Base-by-base conservation (phyloP, 108 stramenopile genomes). In the Nitzschia inconspicua region DNA sequence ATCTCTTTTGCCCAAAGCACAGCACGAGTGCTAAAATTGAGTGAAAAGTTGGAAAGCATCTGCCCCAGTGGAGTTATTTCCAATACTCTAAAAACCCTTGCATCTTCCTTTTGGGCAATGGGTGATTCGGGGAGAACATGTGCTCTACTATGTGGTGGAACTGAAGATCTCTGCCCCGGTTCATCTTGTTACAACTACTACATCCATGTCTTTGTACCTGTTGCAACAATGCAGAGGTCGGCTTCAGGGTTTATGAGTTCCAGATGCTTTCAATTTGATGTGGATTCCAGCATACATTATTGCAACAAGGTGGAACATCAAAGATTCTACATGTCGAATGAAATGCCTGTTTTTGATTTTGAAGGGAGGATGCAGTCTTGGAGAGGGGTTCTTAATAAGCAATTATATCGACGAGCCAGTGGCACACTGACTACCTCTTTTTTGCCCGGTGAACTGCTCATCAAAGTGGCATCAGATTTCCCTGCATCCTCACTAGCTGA, bases 401-500 rank as follows among this genome's bases (percentile, higher is more conserved):
- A n/a, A n/a, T n/a, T n/a, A n/a, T n/a, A n/a, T n/a, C n/a, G n/a
- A n/a, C n/a, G n/a, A n/a, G n/a, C n/a, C n/a, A n/a, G n/a, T n/a
- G n/a, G n/a, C n/a, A n/a, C n/a, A n/a, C n/a, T n/a, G n/a, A n/a
- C n/a, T n/a, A n/a, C n/a, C n/a, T n/a, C n/a, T n/a, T n/a, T n/a
- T n/a, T n/a, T n/a, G n/a, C n/a, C n/a, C n/a, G n/a, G n/a, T n/a
- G n/a, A n/a, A n/a, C n/a, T n/a, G n/a, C n/a, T n/a, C n/a, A n/a
- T n/a, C n/a, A n/a, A n/a, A n/a, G n/a, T n/a, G n/a, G n/a, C n/a
- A n/a, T n/a, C n/a, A n/a, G n/a, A n/a, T n/a, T 2, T 79, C 10
- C 72, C 72, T 43, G 37, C 56, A 31, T 63, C 36, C 36, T 76
- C 73, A 10, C 44, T 88, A 10, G 66, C 72, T 8, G 70, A 85